A percentile compares a stretch with the other conserved stretches of the same genome.
phyloP scores from a whole-genome alignment of 2,329 filamentous ascomycete species.

The Graphium sp. region DNA sequence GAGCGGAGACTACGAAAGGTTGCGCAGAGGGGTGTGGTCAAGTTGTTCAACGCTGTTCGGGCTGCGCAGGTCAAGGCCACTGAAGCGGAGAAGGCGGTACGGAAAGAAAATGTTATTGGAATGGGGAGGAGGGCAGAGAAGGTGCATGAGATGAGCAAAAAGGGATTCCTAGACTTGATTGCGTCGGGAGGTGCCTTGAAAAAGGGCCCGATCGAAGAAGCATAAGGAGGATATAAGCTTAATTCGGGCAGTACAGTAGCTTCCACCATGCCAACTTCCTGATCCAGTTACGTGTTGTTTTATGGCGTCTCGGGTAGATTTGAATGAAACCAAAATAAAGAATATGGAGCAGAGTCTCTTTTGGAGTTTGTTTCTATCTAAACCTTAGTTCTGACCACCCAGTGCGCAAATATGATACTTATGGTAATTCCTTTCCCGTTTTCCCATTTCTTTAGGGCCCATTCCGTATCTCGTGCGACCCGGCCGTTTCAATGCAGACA shows the following conservation, averaged over 20 bases:
- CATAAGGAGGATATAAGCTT: constrained; percentile 20
- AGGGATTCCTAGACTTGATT: constrained; percentile 90
- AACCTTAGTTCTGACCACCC: too few species aligned
- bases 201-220: constrained; percentile 41
- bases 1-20: constrained; percentile 75
- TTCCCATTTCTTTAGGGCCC: too few species aligned
- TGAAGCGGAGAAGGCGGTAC: constrained; percentile 54
- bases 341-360: too few species aligned
- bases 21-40: constrained; percentile 84
- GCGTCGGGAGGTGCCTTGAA: constrained; percentile 42
- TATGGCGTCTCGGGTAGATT: neutral
- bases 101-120: constrained; percentile 60
- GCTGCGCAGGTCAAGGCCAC: constrained; percentile 81
- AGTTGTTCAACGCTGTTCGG: constrained; percentile 88
- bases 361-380: too few species aligned
- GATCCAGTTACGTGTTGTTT: neutral
- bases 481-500: too few species aligned
- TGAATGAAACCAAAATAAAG: too few species aligned
- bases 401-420: too few species aligned
- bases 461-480: too few species aligned
- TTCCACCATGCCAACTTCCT: neutral
- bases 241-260: too few species aligned
- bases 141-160: constrained; percentile 90
- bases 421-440: too few species aligned
- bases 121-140: constrained; percentile 69